These are phyloP conservation scores for Hapsidospora chrysogenum DNA, from an alignment of 495 filamentous ascomycete species.

Conservation along the genomic window DNA sequence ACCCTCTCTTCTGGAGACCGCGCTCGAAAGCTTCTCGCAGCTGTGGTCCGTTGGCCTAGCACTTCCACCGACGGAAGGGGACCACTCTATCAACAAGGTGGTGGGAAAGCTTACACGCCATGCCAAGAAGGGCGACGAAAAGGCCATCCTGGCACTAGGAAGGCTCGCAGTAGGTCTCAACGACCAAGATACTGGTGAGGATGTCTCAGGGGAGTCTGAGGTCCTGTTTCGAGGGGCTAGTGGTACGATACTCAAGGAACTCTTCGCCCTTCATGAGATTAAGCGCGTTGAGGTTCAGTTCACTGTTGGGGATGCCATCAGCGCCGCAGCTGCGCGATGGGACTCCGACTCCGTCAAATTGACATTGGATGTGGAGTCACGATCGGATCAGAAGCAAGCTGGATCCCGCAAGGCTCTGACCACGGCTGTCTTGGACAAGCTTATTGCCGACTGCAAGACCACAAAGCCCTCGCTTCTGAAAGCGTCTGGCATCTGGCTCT, in stretches of 20 bases:
- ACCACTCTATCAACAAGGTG: constrained; percentile 14
- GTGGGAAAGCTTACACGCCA: constrained; percentile 41
- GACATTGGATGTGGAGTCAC: constrained; percentile 24
- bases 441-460: constrained; percentile 55
- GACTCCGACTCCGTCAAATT: constrained; percentile 36
- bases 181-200: constrained; percentile 6
- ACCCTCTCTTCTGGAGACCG: constrained; percentile 20
- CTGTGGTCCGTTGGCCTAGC: constrained; percentile 49
- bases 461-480: constrained; percentile 79
- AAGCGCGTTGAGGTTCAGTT: constrained; percentile 78
- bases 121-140: constrained; percentile 69
- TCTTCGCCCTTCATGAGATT: constrained; percentile 66
- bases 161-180: constrained; percentile 37
- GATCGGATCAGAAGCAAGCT: constrained; percentile 12
- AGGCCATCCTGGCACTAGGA: constrained; percentile 61
- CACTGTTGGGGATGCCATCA: constrained; percentile 70
- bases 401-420: constrained; percentile 30
- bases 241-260: constrained; percentile 33
- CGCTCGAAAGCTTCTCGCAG: constrained; percentile 53
- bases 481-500: constrained; percentile 81
- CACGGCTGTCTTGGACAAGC: constrained; percentile 40
- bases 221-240: constrained; percentile 13
- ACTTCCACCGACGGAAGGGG: constrained; percentile 9
- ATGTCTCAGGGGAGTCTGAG: constrained; percentile 4
- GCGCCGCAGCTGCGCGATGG: constrained; percentile 65